phyloP scores from a whole-genome alignment of 176 grass and related monocot species.

The Aegilops longissima region DNA sequence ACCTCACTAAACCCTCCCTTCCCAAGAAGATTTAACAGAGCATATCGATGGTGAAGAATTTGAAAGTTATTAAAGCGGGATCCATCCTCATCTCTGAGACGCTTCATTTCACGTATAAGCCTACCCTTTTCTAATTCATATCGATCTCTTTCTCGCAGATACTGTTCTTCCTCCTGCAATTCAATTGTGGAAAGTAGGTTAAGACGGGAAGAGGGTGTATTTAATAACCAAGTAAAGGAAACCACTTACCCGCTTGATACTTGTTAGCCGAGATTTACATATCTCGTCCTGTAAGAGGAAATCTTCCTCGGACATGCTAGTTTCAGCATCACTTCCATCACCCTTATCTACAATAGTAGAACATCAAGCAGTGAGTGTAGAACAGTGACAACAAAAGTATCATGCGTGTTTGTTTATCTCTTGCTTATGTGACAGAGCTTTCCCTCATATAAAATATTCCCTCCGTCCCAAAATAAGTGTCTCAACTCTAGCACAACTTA shows the following conservation, averaged over 20 bases:
- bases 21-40: constrained; percentile 99
- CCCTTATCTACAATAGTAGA: constrained; percentile 70
- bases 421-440: background rate
- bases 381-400: background rate
- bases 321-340: constrained; percentile 91
- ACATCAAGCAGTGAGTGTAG: constrained; percentile 4
- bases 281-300: constrained; percentile 93
- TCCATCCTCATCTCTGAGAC: constrained; percentile 96
- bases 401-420: background rate
- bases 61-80: constrained; percentile 99
- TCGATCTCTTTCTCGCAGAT: constrained; percentile 87
- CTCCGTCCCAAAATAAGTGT: no score
- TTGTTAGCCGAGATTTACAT: constrained; percentile 92
- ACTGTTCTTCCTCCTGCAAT: constrained; percentile 91
- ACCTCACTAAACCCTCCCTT: constrained; percentile 99
- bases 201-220: background rate
- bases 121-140: constrained; percentile 96
- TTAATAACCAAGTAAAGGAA: constrained; percentile 15
- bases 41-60: constrained; percentile 99
- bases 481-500: no score
- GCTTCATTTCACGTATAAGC: constrained; percentile 99
- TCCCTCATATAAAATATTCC: constrained; percentile 8
- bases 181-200: constrained; percentile 27
- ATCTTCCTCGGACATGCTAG: constrained; percentile 85
- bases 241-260: constrained; percentile 75